Evolutionary conservation across 768 basidiomycete genomes (phyloP).

Genomic region (Tulasnella sp.): DNA sequence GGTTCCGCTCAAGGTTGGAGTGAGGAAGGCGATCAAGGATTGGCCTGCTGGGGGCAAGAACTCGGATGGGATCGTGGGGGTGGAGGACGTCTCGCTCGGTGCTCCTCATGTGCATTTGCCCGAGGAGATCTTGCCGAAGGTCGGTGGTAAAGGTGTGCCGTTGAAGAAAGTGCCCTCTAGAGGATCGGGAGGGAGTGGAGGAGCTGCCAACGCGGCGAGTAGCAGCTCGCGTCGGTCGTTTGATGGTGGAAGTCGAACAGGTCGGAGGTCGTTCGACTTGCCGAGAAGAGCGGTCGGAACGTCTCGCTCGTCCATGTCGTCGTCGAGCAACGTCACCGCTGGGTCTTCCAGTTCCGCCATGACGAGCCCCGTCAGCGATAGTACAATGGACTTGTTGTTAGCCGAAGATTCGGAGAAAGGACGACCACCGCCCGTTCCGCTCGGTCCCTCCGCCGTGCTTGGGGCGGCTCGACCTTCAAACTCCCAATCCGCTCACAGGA

Average conservation of each 20-base stretch:
- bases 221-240: background rate
- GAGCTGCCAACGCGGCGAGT: background rate
- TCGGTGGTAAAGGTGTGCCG: background rate
- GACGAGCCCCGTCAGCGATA: background rate
- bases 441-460: background rate
- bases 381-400: background rate
- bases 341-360: background rate
- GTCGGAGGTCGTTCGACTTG: background rate
- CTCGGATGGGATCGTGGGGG: constrained; percentile 6
- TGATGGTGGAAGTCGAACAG: background rate
- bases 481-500: constrained; percentile 20
- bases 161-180: background rate
- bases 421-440: background rate
- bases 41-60: background rate
- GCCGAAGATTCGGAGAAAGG: constrained; percentile 12
- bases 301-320: constrained; percentile 1
- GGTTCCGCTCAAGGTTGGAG: background rate
- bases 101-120: constrained; percentile 27
- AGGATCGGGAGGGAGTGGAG: background rate
- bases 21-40: background rate
- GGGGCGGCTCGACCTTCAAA: constrained; percentile 19
- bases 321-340: background rate
- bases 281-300: background rate
- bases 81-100: constrained; percentile 22
- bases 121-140: constrained; percentile 15